Conservation (phyloP, 2,329 filamentous ascomycete genomes). For the Pseudogymnoascus sp. region DNA sequence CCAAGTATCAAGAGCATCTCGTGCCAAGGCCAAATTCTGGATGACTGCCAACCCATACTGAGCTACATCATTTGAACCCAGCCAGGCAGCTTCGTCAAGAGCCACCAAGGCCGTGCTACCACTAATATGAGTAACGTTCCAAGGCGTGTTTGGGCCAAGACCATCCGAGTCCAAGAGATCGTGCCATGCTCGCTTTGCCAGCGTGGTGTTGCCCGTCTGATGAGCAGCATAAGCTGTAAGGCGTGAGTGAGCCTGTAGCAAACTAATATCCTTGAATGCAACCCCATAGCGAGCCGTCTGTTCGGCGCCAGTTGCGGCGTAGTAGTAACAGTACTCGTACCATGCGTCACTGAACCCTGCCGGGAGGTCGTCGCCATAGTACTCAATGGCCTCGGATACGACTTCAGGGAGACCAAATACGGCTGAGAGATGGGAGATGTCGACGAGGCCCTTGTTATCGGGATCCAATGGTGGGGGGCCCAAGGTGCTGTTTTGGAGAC, state of each 20-base stretch:
- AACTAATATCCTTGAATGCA: conserved; percentile 38
- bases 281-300: conserved; percentile 46
- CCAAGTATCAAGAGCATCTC: conserved; percentile 10
- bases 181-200: conserved; percentile 45
- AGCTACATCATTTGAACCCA: conserved; percentile 49
- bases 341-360: conserved; percentile 45
- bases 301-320: conserved; percentile 40
- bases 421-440: conserved; percentile 47
- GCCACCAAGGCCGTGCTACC: conserved; percentile 39
- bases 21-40: conserved; percentile 41
- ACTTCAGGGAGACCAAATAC: conserved; percentile 54
- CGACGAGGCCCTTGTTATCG: conserved; percentile 32
- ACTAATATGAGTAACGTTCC: conserved; percentile 33
- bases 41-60: conserved; percentile 51
- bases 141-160: conserved; percentile 31
- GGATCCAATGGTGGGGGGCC: conserved; percentile 45
- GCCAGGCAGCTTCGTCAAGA: conserved; percentile 49
- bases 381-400: conserved; percentile 46
- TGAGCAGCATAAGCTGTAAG: conserved; percentile 47
- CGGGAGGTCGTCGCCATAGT: conserved; percentile 39
- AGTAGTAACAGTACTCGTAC: conserved; percentile 55
- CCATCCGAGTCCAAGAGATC: conserved; percentile 46
- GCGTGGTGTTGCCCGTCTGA: conserved; percentile 36
- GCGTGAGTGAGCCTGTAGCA: conserved; percentile 51
- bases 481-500: conserved; percentile 41